phyloP scores from a whole-genome alignment of 305 asterid species.

The Vinca major region DNA sequence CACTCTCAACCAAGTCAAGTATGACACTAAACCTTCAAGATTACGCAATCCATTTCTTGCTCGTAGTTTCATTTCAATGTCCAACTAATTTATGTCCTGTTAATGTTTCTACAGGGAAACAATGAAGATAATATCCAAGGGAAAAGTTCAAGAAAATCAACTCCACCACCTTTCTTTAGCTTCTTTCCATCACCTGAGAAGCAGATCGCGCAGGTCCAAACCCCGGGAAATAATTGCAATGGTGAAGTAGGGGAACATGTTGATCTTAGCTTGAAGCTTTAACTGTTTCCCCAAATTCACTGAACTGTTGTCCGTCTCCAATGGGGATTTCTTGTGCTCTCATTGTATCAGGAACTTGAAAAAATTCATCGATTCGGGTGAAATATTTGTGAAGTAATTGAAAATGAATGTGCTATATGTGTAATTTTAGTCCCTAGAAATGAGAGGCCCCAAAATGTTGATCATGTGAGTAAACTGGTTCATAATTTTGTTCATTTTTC shows the following conservation, averaged over 20 bases:
- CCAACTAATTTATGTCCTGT: background rate
- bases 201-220: constrained; percentile 24
- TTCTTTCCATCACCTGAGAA: constrained; percentile 47
- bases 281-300: constrained; percentile 7
- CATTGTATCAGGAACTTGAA: background rate
- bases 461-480: too few species aligned
- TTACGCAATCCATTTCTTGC: background rate
- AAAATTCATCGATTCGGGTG: background rate
- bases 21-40: constrained; percentile 3
- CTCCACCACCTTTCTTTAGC: constrained; percentile 28
- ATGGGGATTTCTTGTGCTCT: constrained; percentile 1
- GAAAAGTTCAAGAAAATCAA: constrained; percentile 26
- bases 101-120: constrained; percentile 27
- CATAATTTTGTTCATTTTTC: too few species aligned
- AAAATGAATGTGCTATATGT: too few species aligned
- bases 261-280: constrained; percentile 76
- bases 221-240: constrained; percentile 20
- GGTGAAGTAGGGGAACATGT: constrained; percentile 36
- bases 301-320: constrained; percentile 1
- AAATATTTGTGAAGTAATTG: too few species aligned
- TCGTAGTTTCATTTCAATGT: background rate
- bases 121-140: constrained; percentile 20
- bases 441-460: too few species aligned
- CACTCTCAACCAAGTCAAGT: constrained; percentile 35
- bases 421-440: too few species aligned